Evolutionary conservation across 1,284 basidiomycete genomes (phyloP).

Genomic region (Ceratobasidium sp.): DNA sequence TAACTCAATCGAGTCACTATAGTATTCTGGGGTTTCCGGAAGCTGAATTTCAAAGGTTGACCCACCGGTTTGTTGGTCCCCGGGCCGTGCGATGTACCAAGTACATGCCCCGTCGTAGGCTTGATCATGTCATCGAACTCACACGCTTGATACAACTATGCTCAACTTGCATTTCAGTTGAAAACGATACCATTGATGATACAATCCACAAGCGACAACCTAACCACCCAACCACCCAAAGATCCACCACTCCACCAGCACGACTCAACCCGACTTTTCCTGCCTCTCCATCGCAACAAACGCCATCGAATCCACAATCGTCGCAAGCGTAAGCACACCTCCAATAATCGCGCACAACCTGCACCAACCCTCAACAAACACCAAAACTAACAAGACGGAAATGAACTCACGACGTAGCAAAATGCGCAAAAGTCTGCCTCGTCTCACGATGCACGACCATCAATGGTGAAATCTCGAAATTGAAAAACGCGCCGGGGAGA

Average conservation of each 20-base stretch:
- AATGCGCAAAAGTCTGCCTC: slow-evolving; percentile 95
- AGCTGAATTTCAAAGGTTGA: background rate
- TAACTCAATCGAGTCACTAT: background rate
- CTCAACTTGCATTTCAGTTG: too few relatives aligned
- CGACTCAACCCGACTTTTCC: too few relatives aligned
- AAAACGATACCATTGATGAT: too few relatives aligned
- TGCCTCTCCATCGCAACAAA: slow-evolving; percentile 73
- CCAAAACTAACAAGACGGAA: too few relatives aligned
- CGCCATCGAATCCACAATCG: slow-evolving; percentile 88
- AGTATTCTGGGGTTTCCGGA: background rate
- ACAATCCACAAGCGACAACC: too few relatives aligned
- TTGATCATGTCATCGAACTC: too few relatives aligned
- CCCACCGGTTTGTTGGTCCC: background rate
- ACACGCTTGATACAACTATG: too few relatives aligned
- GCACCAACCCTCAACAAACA: too few relatives aligned
- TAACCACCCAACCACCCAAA: too few relatives aligned
- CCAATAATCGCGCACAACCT: slow-evolving; percentile 98
- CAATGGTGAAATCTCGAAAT: slow-evolving; percentile 98
- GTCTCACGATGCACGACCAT: slow-evolving; percentile 91
- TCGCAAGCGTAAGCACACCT: slow-evolving; percentile 95
- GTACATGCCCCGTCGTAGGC: too few relatives aligned
- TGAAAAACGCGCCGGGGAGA: slow-evolving; percentile 90
- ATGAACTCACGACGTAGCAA: slow-evolving; percentile 94
- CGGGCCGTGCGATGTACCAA: background rate
- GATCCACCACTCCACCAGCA: too few relatives aligned